Evolutionary conservation across 164 flowering plant species (phyloP), one percentile per base, ranked within the genome.

Genomic region (Macadamia tetraphylla): DNA sequence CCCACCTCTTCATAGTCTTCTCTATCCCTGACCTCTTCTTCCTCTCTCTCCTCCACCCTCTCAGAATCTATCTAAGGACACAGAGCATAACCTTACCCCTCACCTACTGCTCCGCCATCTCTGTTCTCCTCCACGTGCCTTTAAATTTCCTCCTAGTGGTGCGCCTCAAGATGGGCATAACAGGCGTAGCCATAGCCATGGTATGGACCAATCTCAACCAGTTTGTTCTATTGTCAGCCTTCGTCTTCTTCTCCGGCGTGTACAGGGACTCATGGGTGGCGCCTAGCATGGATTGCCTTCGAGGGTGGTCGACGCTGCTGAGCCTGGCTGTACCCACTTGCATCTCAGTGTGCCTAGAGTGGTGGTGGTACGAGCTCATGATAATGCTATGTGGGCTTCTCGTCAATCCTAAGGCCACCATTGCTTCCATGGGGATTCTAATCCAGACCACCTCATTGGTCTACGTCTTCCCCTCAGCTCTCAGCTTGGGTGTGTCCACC

Each of bases 301-400:
- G 83, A 6, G 96, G 95, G 8, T 94, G 98, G 98, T 82, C 91
- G 0, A 77, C 91, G 9, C 43, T 94, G 60, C 86, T 94, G 0
- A 77, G 83, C 1, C 83, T 94, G 0, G 96, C 98, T 0, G 55
- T 94, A 0, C 98, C 98, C 0, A 91, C 86, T 8, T 94, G 98
- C 60, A 67, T 84, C 10, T 91, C 98, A 0, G 97, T 94, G 17
- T 94, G 98, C 74, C 78, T 94, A 0, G 98, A 94, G 63, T 94
- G 98, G 98, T 94, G 98, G 98, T 94, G 98, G 98, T 94, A 94
- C 51, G 98, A 94, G 65, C 74, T 94, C 77, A 91, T 94, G 97
- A 91, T 91, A 64, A 66, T 94, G 79, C 69, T 91, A 0, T 91
- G 98, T 69, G 98, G 98, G 5, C 81, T 94, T 1, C 77, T 94